phyloP scores from a whole-genome alignment of 140 eudicot species.

The Cichorium intybus region DNA sequence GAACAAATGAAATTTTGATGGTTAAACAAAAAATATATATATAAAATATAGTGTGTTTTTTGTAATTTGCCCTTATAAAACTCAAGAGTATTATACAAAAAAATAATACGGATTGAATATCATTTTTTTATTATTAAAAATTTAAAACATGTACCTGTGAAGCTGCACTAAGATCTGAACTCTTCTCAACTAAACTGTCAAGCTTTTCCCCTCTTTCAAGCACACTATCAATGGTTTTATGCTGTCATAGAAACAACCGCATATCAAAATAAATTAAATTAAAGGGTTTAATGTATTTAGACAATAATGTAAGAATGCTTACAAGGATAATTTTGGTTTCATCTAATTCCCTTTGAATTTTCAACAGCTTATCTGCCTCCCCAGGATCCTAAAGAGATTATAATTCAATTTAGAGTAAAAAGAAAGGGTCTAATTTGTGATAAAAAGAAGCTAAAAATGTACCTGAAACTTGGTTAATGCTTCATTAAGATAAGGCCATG shows the following conservation, averaged over 20 bases:
- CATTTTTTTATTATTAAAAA: too few relatives aligned
- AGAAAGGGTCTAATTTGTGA: not conserved
- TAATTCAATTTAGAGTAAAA: not conserved
- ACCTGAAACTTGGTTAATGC: conserved; percentile 83
- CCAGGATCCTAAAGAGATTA: conserved; percentile 27
- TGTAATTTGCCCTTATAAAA: too few relatives aligned
- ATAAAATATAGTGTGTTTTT: too few relatives aligned
- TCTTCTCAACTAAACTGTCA: conserved; percentile 95
- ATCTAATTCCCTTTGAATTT: conserved; percentile 43
- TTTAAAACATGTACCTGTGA: conserved; percentile 63
- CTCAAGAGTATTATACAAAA: not conserved
- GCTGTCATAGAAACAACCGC: too few relatives aligned
- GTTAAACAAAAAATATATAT: too few relatives aligned
- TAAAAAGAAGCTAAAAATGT: not conserved
- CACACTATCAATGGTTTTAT: conserved; percentile 95
- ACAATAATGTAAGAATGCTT: conserved; percentile 4
- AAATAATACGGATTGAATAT: not conserved
- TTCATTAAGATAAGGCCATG: conserved; percentile 90
- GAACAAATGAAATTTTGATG: too few relatives aligned
- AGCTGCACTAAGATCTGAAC: conserved; percentile 98
- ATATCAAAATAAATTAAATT: too few relatives aligned
- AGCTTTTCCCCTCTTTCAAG: conserved; percentile 93
- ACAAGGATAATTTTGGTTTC: conserved; percentile 43
- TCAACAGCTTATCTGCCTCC: conserved; percentile 44
- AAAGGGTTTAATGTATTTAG: too few relatives aligned